Evolutionary conservation across 257 asterid genomes (phyloP).

Genomic region (Voacanga thouarsii): DNA sequence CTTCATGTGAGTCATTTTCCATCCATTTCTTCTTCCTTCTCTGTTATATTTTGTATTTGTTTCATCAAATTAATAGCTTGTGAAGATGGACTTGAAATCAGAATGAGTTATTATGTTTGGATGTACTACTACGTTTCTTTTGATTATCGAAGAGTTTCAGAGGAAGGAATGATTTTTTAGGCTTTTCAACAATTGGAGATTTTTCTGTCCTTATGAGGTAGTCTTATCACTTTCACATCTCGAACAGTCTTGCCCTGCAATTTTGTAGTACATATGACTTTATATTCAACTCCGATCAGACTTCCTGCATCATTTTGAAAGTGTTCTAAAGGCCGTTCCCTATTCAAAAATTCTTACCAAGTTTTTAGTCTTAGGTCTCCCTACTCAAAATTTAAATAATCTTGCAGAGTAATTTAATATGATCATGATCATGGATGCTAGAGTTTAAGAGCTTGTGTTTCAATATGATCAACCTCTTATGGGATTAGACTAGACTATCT

Average conservation of each 20-base stretch:
- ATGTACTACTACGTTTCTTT: too few relatives aligned
- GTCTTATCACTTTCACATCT: background rate
- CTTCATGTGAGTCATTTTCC: slow-evolving; percentile 49
- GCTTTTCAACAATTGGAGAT: background rate
- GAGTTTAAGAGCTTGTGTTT: too few relatives aligned
- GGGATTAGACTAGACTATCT: background rate
- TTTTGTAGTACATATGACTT: background rate
- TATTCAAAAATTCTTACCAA: too few relatives aligned
- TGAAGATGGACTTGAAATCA: background rate
- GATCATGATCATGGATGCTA: too few relatives aligned
- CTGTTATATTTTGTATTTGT: background rate
- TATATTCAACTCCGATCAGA: background rate
- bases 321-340: background rate
- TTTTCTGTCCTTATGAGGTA: background rate
- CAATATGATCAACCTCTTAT: background rate
- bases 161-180: background rate
- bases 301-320: background rate
- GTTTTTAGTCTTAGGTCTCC: too few relatives aligned
- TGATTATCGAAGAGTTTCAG: too few relatives aligned
- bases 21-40: background rate
- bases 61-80: background rate
- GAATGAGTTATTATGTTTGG: background rate
- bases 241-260: too few relatives aligned
- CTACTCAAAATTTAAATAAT: too few relatives aligned
- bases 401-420: too few relatives aligned